Conservation (phyloP, 495 filamentous ascomycete species). For the Rhypophila decipiens region DNA sequence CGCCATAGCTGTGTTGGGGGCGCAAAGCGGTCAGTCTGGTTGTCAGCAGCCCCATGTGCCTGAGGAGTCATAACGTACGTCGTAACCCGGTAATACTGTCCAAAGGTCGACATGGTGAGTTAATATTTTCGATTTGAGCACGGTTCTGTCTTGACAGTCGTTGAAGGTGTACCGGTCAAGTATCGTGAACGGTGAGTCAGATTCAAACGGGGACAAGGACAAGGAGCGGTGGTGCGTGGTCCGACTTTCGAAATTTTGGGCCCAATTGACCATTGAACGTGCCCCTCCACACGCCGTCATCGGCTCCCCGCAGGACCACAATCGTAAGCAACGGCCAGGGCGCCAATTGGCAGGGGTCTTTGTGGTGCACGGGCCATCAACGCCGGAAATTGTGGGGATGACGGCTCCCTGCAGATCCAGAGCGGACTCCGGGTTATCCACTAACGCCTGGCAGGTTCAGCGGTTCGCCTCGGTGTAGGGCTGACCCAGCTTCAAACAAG, state of each 20-base stretch:
- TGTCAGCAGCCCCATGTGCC: not conserved
- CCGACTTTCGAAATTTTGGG: not conserved
- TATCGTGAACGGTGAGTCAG: too few relatives aligned
- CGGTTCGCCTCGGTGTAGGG: too few relatives aligned
- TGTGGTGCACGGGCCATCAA: too few relatives aligned
- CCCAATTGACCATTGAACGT: not conserved
- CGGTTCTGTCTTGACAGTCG: not conserved
- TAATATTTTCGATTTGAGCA: not conserved
- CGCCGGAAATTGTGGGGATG: too few relatives aligned
- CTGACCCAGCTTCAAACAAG: too few relatives aligned
- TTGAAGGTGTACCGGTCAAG: not conserved
- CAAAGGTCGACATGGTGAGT: conserved; percentile 79
- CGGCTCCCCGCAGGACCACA: conserved; percentile 4
- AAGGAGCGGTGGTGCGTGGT: not conserved
- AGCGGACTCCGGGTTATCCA: too few relatives aligned
- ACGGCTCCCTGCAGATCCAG: too few relatives aligned
- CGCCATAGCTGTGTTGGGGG: conserved; percentile 60
- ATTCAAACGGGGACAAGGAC: not conserved
- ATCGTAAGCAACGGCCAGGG: too few relatives aligned
- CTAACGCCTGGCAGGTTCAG: too few relatives aligned
- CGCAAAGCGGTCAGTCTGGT: conserved; percentile 8
- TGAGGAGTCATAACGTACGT: conserved; percentile 53
- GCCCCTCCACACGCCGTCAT: conserved; percentile 14
- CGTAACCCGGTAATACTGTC: conserved; percentile 74
- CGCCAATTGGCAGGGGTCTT: too few relatives aligned